phyloP scores from a whole-genome alignment of 108 stramenopile genomes.

The Parmales sp. region DNA sequence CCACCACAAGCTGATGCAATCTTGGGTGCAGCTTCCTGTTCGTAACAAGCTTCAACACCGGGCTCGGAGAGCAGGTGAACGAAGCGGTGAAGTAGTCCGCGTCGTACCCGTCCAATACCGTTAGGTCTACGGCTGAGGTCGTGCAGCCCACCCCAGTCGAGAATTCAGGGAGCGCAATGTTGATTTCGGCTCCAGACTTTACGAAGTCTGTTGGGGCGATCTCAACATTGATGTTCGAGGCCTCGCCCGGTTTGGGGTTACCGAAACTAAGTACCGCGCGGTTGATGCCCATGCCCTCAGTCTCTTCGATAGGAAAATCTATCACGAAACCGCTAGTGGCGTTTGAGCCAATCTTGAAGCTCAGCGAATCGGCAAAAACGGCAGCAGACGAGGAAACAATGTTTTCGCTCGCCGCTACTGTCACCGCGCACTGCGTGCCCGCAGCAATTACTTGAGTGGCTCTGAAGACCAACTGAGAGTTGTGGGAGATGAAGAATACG shows the following conservation, averaged over 20 bases:
- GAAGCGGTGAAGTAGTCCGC: no score
- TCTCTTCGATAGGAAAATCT: neutral
- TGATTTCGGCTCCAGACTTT: neutral
- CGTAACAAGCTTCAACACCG: no score
- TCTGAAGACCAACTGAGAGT: neutral
- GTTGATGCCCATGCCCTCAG: slow-evolving; percentile 5
- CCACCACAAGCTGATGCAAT: no score
- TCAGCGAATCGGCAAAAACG: neutral
- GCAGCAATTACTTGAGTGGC: neutral
- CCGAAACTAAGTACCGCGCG: neutral
- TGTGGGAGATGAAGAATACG: neutral
- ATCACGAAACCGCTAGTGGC: neutral
- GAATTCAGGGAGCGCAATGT: no score
- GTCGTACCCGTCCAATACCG: no score
- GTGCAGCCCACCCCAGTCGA: no score
- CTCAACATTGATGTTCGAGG: neutral
- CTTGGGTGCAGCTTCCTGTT: no score
- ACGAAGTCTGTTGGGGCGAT: slow-evolving; percentile 1
- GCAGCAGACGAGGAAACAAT: neutral
- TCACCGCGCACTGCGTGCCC: neutral
- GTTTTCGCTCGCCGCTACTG: neutral
- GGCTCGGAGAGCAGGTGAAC: no score
- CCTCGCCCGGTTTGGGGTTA: neutral
- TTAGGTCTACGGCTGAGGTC: no score
- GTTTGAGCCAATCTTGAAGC: neutral